Conservation (phyloP, 352 stramenopile genomes). For the Globisporangium viniferum region DNA sequence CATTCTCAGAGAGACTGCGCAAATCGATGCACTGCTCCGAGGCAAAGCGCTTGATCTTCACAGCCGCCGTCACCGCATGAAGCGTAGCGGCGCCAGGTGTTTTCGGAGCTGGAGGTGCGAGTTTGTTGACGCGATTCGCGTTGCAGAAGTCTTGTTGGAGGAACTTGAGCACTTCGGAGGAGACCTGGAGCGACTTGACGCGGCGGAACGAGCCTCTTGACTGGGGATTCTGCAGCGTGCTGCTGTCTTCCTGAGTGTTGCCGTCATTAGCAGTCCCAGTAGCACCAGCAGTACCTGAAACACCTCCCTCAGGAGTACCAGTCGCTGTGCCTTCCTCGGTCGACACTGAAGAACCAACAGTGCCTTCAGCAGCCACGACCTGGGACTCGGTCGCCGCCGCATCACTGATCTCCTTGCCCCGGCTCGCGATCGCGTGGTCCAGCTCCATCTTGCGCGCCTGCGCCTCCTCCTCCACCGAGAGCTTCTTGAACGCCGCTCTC, state of each 20-base stretch:
- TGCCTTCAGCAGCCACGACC: not conserved
- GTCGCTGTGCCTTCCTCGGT: not conserved
- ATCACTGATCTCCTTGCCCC: constrained; percentile 45
- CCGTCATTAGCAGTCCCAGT: not conserved
- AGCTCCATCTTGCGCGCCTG: constrained; percentile 57
- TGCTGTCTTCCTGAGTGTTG: not conserved
- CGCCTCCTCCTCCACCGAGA: constrained; percentile 78
- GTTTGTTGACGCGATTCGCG: constrained; percentile 22
- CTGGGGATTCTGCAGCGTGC: not conserved
- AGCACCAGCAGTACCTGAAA: not conserved
- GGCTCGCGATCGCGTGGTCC: constrained; percentile 57
- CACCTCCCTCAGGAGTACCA: not conserved
- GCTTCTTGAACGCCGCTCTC: constrained; percentile 69
- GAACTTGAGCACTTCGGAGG: constrained; percentile 56
- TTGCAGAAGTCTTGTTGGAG: constrained; percentile 76
- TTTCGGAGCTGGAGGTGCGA: not conserved
- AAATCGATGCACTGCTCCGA: constrained; percentile 9
- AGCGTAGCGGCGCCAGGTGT: not conserved
- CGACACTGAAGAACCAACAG: not conserved
- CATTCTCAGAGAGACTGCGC: not conserved
- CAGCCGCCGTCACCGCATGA: not conserved
- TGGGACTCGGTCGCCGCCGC: not conserved
- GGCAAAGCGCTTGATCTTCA: constrained; percentile 19
- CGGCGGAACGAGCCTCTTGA: constrained; percentile 24
- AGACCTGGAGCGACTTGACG: constrained; percentile 60